These are phyloP conservation scores for Blastobotrys petasosporus DNA, from an alignment of 1,139 yeast species.

Conservation along the genomic window DNA sequence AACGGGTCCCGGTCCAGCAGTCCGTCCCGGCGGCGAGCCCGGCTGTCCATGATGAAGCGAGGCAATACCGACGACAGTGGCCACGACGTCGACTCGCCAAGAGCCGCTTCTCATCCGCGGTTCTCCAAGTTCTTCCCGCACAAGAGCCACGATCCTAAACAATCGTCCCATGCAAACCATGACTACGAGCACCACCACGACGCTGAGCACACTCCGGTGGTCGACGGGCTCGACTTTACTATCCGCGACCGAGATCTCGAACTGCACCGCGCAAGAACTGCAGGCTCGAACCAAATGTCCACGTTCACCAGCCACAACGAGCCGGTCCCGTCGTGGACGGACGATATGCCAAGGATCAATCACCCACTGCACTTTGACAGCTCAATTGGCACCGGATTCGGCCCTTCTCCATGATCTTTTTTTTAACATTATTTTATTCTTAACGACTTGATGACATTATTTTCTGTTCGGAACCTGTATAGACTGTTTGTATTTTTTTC, in stretches of 20 bases:
- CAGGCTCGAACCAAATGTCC: constrained; percentile 11
- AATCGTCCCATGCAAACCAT: too few species aligned
- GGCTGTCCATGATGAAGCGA: too few species aligned
- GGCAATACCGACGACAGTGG: too few species aligned
- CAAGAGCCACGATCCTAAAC: too few species aligned
- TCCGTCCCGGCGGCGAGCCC: too few species aligned
- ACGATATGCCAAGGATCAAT: constrained; percentile 8
- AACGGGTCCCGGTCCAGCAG: too few species aligned
- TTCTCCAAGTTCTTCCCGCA: too few species aligned
- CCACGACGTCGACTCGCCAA: too few species aligned
- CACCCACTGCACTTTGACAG: constrained; percentile 17
- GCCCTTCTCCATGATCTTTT: constrained; percentile 9
- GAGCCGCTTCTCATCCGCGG: too few species aligned
- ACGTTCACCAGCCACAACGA: constrained; percentile 6
- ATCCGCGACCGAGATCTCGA: constrained; percentile 16
- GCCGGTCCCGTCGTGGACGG: constrained; percentile 1
- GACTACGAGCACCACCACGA: too few species aligned
- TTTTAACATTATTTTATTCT: background rate
- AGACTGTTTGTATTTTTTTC: background rate
- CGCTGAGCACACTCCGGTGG: too few species aligned
- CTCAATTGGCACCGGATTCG: constrained; percentile 16
- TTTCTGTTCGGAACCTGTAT: background rate
- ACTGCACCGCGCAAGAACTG: constrained; percentile 7
- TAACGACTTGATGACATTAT: background rate
- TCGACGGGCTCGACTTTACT: constrained; percentile 14